Evolutionary conservation across 805 yeast species (phyloP).

Genomic region (Metschnikowia koreensis): DNA sequence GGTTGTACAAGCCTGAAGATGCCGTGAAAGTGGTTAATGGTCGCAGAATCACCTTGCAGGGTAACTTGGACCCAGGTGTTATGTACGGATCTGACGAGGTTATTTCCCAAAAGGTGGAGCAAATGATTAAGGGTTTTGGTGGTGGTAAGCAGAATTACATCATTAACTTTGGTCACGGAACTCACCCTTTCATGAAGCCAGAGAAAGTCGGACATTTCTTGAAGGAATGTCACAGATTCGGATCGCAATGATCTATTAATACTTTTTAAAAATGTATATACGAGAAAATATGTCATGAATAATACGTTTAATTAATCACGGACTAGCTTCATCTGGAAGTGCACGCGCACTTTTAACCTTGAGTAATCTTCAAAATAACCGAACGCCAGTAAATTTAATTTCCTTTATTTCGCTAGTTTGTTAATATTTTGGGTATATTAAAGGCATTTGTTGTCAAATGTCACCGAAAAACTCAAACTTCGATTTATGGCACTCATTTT

Average conservation of each 20-base stretch:
- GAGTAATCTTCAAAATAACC: too few species aligned
- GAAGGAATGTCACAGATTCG: slow-evolving; percentile 82
- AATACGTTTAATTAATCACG: neutral
- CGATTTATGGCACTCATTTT: neutral
- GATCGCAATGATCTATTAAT: slow-evolving; percentile 37
- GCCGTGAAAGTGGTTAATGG: slow-evolving; percentile 75
- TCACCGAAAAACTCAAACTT: neutral
- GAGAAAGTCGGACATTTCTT: slow-evolving; percentile 82
- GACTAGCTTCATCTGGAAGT: neutral
- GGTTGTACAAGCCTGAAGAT: slow-evolving; percentile 82
- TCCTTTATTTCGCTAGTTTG: too few species aligned
- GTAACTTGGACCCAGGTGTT: slow-evolving; percentile 92
- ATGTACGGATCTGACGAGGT: slow-evolving; percentile 87
- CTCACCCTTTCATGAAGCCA: slow-evolving; percentile 97
- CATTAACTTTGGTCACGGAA: slow-evolving; percentile 96
- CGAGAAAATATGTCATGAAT: neutral
- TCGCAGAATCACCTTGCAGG: slow-evolving; percentile 80
- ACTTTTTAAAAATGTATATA: neutral
- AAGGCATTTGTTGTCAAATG: too few species aligned
- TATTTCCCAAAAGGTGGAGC: slow-evolving; percentile 76
- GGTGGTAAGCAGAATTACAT: slow-evolving; percentile 91
- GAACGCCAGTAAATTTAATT: too few species aligned
- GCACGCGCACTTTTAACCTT: too few species aligned
- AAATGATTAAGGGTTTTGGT: slow-evolving; percentile 89
- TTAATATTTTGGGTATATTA: too few species aligned